Evolutionary conservation across 139 green algal species (phyloP), one percentile per base, ranked within the genome.

Genomic region (Tetradesmus obliquus): DNA sequence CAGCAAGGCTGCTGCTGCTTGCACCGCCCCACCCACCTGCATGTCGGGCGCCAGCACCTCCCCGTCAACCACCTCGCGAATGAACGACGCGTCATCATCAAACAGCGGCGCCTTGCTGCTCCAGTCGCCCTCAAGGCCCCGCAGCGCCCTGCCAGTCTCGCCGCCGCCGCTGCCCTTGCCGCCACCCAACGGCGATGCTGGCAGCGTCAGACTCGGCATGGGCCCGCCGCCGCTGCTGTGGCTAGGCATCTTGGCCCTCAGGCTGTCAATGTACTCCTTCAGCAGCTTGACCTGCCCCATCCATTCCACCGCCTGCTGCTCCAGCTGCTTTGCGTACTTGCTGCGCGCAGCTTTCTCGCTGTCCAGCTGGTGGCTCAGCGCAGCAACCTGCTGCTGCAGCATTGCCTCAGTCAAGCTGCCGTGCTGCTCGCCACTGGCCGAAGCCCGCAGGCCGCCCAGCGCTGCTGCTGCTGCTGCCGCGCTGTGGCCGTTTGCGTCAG

Each of bases 251-350:
- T 88, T 88, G 6, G 80, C 53, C 7, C 90, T 58, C 66, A 92
- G 57, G 66, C 62, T 76, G 71, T 93, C 69, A 53, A 96, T 95
- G 92, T 93, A 93, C n/a, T 91, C 72, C 92, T 94, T 93, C 58
- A 96, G 92, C 88, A 93, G 69, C 51, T 84, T 84, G 45, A 94
- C 84, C 91, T 95, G 94, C n/a, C 89, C 93, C 86, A 92, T 74
- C 93, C 92, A 95, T n/a, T 91, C 90, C 7, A 91, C 88, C 57
- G 89, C 92, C 88, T 94, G 93, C 88, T 94, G 81, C 93, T 95
- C 93, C 22, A 94, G 94, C 90, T 95, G 93, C 88, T 93, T 83
- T 55, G 93, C 92, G 79, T 96, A 96, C 89, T 91, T 79, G 2
- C 12, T 22, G 5, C 82, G 72, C 6, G 90, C 90, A n/a, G 82